phyloP scores from a whole-genome alignment of 106 monocot species.

The Dioscorea alata region DNA sequence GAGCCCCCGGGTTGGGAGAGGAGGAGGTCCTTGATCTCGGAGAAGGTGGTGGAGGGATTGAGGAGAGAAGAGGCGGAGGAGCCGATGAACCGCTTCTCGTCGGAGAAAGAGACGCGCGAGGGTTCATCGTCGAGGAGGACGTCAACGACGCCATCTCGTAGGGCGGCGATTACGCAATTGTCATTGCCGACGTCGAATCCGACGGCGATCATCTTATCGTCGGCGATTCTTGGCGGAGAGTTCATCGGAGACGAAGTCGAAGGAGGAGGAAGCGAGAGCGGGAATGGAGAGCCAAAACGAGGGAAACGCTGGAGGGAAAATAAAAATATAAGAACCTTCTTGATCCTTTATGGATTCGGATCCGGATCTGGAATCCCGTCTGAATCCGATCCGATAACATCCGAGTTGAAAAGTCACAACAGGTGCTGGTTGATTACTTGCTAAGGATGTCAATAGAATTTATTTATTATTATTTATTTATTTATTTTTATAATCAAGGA shows the following conservation, averaged over 20 bases:
- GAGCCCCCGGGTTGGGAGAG: background rate
- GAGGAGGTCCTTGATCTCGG: constrained; percentile 57
- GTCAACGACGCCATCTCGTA: constrained; percentile 50
- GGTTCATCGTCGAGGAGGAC: constrained; percentile 85
- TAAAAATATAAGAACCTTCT: too few relatives aligned
- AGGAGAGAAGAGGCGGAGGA: constrained; percentile 26
- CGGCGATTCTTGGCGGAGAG: background rate
- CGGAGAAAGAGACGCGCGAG: constrained; percentile 51
- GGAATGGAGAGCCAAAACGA: too few relatives aligned
- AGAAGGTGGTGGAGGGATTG: constrained; percentile 26
- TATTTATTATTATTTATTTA: too few relatives aligned
- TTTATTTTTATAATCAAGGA: background rate
- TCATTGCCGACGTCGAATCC: constrained; percentile 89
- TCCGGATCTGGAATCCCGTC: too few relatives aligned
- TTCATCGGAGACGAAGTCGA: too few relatives aligned
- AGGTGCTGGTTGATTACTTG: too few relatives aligned
- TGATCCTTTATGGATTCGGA: too few relatives aligned
- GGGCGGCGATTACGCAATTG: constrained; percentile 55
- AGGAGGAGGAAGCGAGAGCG: too few relatives aligned
- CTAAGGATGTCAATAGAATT: too few relatives aligned
- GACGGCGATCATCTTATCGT: constrained; percentile 47
- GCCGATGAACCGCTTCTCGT: constrained; percentile 63
- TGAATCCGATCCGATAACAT: too few relatives aligned
- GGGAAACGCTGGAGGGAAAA: too few relatives aligned
- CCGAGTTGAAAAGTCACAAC: too few relatives aligned